Base-by-base conservation (phyloP, 139 green algal genomes). In the Tetraselmis chui region DNA sequence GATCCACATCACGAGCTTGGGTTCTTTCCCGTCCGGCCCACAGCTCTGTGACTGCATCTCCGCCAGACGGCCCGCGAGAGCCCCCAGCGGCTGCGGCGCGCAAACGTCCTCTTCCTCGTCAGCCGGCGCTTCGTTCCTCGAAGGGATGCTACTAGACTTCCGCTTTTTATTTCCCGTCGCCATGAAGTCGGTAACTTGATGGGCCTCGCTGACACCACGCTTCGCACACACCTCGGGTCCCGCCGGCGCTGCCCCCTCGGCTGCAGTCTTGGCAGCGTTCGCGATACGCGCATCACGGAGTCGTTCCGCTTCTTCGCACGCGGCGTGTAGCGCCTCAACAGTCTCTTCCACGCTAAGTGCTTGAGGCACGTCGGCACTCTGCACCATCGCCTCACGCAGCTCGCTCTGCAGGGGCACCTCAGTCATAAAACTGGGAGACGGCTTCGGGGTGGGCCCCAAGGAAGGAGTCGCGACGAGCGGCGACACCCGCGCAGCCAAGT, bases 1-100 rank as follows among this genome's bases (percentile, higher is more conserved):
- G 29, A 79, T 82, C 59, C 88, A 79, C 30, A 91, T 82, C n/a
- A 89, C 82, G 2, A 67, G 59, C 29, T 81, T 77, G 81, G 32
- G 30, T 5, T 45, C 45, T 18, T 67, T 67, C 18, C 45, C 45
- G 45, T 67, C 18, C 11, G 45, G 45, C 11, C 45, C 59, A 28
- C 28, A 32, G 28, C 11, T 25, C 58, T 85, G 59, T 30, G 79
- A 67, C 24, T 67, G 77, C 82, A 85, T 85, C 1, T 77, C 31
- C 30, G 78, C 59, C 77, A 85, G 59, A 22, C 82, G 76, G n/a
- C 58, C 82, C 11, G 45, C 45, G 11, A 67, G 45, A 5, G 45
- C 45, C 45, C 18, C 45, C 11, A 25, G 18, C 45, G 45, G 45
- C 45, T 67, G 11, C 11, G 45, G 45, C 45, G 45, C 18, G 45